Conservation (phyloP, 345 rosid species). For the Bretschneidera sinensis region DNA sequence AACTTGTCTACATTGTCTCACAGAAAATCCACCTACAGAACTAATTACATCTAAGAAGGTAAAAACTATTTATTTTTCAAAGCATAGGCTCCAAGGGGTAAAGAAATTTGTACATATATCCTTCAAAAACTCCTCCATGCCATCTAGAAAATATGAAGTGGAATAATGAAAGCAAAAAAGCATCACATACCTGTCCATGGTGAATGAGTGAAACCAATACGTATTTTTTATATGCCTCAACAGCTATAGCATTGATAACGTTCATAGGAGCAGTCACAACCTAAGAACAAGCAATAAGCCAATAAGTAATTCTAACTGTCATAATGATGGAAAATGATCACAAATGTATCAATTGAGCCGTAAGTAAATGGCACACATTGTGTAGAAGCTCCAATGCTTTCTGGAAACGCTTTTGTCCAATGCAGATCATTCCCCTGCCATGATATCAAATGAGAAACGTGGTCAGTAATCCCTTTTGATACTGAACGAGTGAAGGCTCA, state of each 20-base stretch:
- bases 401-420: constrained; percentile 70
- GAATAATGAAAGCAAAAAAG: constrained; percentile 1
- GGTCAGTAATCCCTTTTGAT: constrained; percentile 1
- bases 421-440: constrained; percentile 92
- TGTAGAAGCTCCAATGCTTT: constrained; percentile 93
- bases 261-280: constrained; percentile 94
- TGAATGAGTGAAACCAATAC: constrained; percentile 78
- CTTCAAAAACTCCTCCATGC: constrained; percentile 1
- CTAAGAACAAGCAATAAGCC: constrained; percentile 30
- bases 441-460: constrained; percentile 16
- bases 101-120: not conserved
- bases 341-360: constrained; percentile 10
- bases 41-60: not conserved
- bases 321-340: not conserved
- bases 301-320: constrained; percentile 10
- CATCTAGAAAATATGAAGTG: not conserved
- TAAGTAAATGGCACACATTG: constrained; percentile 40
- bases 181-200: constrained; percentile 64
- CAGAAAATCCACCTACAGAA: too few species aligned
- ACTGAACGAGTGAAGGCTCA: not conserved
- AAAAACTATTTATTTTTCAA: not conserved
- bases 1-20: not conserved
- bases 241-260: constrained; percentile 68
- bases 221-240: constrained; percentile 93
- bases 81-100: not conserved